Evolutionary conservation across 345 rosid genomes (phyloP).

Genomic region (Tarenaya hassleriana): DNA sequence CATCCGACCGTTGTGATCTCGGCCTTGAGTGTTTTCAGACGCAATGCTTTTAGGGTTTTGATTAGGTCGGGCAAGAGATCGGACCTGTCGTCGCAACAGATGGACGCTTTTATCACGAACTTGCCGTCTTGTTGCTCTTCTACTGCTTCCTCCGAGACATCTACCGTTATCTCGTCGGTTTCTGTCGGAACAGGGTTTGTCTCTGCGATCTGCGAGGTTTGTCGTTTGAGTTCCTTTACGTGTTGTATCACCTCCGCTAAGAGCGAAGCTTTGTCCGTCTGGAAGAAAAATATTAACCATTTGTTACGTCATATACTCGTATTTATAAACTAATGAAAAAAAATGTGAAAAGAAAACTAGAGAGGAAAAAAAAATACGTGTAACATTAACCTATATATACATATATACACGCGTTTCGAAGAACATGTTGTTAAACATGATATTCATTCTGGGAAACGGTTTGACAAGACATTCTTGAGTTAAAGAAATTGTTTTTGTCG

Average conservation of each 20-base stretch:
- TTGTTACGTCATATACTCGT: no score
- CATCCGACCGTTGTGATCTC: slow-evolving; percentile 94
- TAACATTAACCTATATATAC: no score
- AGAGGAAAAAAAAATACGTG: no score
- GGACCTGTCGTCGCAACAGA: slow-evolving; percentile 90
- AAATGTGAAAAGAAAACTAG: no score
- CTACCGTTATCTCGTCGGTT: slow-evolving; percentile 76
- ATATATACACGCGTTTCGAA: no score
- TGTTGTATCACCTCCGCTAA: slow-evolving; percentile 97
- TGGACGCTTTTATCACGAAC: slow-evolving; percentile 79
- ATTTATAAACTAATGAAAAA: no score
- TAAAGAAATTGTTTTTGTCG: no score
- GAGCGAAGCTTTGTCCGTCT: slow-evolving; percentile 98
- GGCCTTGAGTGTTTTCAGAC: slow-evolving; percentile 74
- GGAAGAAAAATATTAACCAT: no score
- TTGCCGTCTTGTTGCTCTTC: slow-evolving; percentile 50
- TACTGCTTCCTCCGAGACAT: slow-evolving; percentile 56
- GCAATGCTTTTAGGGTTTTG: slow-evolving; percentile 71
- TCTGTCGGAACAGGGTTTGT: slow-evolving; percentile 80
- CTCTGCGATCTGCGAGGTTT: slow-evolving; percentile 73
- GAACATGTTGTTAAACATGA: no score
- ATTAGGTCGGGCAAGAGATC: slow-evolving; percentile 87
- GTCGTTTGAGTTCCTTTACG: slow-evolving; percentile 84
- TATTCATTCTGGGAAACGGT: no score
- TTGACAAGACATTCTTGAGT: no score